Base-by-base conservation (phyloP, 176 grass and related monocot genomes). In the Phoenix dactylifera region DNA sequence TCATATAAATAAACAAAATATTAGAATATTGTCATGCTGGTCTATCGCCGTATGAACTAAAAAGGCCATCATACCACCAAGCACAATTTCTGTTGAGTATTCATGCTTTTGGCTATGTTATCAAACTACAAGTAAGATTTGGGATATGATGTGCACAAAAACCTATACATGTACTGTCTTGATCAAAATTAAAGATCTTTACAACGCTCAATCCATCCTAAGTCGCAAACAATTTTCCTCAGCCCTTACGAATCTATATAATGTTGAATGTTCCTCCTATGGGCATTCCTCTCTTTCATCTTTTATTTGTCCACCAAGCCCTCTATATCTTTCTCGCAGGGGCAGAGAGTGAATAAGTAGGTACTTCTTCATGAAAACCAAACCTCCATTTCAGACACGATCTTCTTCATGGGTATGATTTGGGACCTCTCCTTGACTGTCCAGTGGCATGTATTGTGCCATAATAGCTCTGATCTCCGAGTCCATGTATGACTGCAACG, bases 401-500 rank as follows among this genome's bases (percentile, higher is more conserved):
- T 73, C 54, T 77, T 69, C 71, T 15, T 69, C 58, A 0, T 77
- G 64, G 25, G 77, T 60, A 69, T 86, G 73, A 74, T 61, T 81
- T 48, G 63, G 64, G n/a, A 81, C 74, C 19, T 86, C 83, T 62
- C 70, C 83, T 74, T 81, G 83, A 49, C 48, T 86, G 65, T 81
- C 78, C 7, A 86, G 65, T 53, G 83, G 78, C 78, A 86, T 81
- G 71, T 86, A 86, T 23, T 86, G 83, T 3, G 83, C 83, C 83
- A 86, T 86, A 53, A 86, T 86, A 74, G 78, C 65, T 70, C 83
- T 77, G 61, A 86, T 86, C 65, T 86, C 83, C 7, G 83, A 86
- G 74, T 86, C 83, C 83, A 86, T 86, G 60, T 81, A 86, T 70
- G 83, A 81, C 83, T 86, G 74, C 60, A 74, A 77, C 15, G 70